These are phyloP conservation scores for Penicillium verrucosum DNA, from an alignment of 2,329 filamentous ascomycete genomes.

Conservation along the genomic window DNA sequence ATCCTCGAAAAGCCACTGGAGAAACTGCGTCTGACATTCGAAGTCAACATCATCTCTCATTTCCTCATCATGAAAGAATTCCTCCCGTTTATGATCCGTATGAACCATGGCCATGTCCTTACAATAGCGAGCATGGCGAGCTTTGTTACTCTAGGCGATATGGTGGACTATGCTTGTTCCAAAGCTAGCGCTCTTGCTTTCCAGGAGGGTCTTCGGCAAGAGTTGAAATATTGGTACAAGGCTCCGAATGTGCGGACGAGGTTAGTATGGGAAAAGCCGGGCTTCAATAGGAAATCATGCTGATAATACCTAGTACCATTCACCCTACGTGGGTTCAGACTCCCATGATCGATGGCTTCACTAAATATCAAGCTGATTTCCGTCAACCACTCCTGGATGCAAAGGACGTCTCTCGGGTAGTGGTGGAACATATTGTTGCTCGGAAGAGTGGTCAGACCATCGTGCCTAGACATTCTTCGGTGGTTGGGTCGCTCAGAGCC, in stretches of 20 bases:
- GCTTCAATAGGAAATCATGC: not conserved
- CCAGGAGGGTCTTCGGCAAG: conserved; percentile 44
- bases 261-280: conserved; percentile 1
- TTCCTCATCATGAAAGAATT: conserved; percentile 48
- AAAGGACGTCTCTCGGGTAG: conserved; percentile 39
- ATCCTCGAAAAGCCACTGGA: conserved; percentile 43
- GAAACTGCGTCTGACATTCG: conserved; percentile 44
- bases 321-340: conserved; percentile 34
- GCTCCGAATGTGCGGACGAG: conserved; percentile 30
- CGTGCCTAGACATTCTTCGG: conserved; percentile 31
- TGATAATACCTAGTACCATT: conserved; percentile 13
- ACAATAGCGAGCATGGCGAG: conserved; percentile 52
- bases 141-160: conserved; percentile 43
- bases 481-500: not conserved
- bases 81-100: conserved; percentile 46
- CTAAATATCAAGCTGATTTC: conserved; percentile 9
- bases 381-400: conserved; percentile 21
- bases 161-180: conserved; percentile 49
- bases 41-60: conserved; percentile 49
- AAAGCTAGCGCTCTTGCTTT: conserved; percentile 50
- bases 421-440: conserved; percentile 46
- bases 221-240: conserved; percentile 30
- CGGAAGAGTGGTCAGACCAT: conserved; percentile 46
- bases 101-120: conserved; percentile 53
- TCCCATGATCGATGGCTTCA: conserved; percentile 36